Base-by-base conservation (phyloP, 768 basidiomycete genomes). In the Leccinum subgranulosum region DNA sequence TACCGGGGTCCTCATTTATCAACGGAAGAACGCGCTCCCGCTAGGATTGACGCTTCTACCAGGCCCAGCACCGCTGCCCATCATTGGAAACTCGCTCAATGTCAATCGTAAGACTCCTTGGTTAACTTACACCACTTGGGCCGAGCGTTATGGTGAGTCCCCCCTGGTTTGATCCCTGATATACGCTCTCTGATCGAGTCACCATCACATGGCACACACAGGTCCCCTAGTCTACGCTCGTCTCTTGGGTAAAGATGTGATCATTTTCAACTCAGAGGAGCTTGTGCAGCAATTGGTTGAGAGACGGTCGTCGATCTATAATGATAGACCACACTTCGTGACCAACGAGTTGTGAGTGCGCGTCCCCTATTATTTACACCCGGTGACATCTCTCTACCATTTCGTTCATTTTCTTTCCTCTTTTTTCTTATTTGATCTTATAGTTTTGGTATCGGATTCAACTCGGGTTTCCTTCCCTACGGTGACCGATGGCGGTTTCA, bases 401-500 rank as follows among this genome's bases (percentile, higher is more conserved):
- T 28, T 19, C 36, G n/a, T 39, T 46, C 17, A 6, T 39, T 29
- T 19, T 6, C 6, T 19, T 17, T 29, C 17, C n/a, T 10, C n/a
- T 9, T 0, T 49, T 49, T 28, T 28, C 48, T 12, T 21, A 45
- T 45, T 43, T 48, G 47, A 9, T 29, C 29, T n/a, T 10, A 19
- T 19, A 54, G 45, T 17, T 48, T 51, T 46, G 65, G 66, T 31
- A 58, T 69, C 36, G 57, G 58, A 36, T 67, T 61, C 47, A 62
- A 53, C 34, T 59, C 61, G 27, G 49, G 49, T 17, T 49, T 49
- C 49, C 49, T 49, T 29, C 49, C 27, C n/a, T 49, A 49, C 29
- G 49, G 49, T 19, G n/a, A 49, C n/a, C 28, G 29, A 14, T 49
- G 49, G 49, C 49, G 49, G 49, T 29, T 49, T 25, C 49, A 4